Conservation (phyloP, 805 yeast species). For the Metschnikowia cerradonensis region DNA sequence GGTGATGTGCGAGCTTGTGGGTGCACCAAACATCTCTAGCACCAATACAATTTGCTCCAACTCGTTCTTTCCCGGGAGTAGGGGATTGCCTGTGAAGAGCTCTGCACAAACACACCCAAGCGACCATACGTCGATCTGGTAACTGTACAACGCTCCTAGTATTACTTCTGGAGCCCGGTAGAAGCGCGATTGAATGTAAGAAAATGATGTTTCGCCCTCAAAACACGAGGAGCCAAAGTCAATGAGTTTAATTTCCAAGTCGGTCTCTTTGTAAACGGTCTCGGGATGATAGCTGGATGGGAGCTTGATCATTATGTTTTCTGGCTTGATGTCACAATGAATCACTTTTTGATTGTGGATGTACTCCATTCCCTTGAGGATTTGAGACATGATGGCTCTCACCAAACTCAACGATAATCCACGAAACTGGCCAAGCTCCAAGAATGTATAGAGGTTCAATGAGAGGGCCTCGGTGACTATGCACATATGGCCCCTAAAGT, state of each 20-base stretch:
- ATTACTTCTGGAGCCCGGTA: conserved; percentile 79
- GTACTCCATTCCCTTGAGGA: conserved; percentile 55
- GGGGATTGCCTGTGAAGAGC: conserved; percentile 16
- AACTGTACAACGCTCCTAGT: conserved; percentile 57
- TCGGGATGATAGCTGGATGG: conserved; percentile 19
- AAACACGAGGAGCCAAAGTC: conserved; percentile 75
- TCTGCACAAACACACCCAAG: conserved; percentile 65
- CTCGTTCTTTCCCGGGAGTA: conserved; percentile 35
- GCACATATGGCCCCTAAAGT: conserved; percentile 78
- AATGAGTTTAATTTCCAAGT: conserved; percentile 58
- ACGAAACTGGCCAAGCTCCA: conserved; percentile 46
- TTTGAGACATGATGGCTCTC: conserved; percentile 47
- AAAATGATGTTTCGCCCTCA: conserved; percentile 39
- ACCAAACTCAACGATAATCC: conserved; percentile 46
- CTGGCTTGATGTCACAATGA: conserved; percentile 87
- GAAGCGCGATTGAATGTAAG: conserved; percentile 61
- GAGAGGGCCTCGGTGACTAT: conserved; percentile 72
- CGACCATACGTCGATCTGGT: conserved; percentile 84
- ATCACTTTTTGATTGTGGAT: conserved; percentile 56
- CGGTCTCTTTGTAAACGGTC: conserved; percentile 27
- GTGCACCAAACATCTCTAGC: conserved; percentile 46
- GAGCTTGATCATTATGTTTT: conserved; percentile 60
- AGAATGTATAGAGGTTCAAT: conserved; percentile 58
- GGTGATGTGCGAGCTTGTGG: conserved; percentile 37
- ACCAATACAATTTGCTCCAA: conserved; percentile 43